Conservation (phyloP, 2,329 filamentous ascomycete species). For the Colletotrichum truncatum region DNA sequence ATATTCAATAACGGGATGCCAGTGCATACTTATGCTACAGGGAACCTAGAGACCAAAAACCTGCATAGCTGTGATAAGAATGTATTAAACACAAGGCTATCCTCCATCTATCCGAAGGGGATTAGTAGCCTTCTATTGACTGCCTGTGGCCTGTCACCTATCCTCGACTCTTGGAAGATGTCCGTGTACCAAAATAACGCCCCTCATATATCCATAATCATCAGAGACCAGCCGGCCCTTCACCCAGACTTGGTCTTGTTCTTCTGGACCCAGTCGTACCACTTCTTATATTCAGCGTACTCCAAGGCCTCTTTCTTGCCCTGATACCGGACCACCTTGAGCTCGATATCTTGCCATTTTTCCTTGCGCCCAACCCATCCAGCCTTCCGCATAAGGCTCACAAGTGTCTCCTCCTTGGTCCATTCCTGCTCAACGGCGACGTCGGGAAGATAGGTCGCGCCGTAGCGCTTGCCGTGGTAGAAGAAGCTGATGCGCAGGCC, state of each 20-base stretch:
- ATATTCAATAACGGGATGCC: not conserved
- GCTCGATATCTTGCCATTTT: constrained; percentile 80
- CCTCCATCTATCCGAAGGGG: constrained; percentile 11
- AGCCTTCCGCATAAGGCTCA: constrained; percentile 92
- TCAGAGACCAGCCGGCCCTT: not conserved
- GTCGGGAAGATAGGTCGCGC: constrained; percentile 91
- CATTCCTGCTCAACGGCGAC: constrained; percentile 93
- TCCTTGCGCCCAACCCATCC: constrained; percentile 87
- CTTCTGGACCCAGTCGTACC: constrained; percentile 76
- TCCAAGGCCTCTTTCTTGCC: constrained; percentile 78
- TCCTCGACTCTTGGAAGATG: not conserved
- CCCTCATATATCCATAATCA: not conserved
- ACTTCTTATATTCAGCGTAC: constrained; percentile 81
- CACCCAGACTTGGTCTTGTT: constrained; percentile 30
- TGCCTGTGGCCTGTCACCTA: not conserved
- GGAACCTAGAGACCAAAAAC: not conserved
- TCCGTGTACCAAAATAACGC: constrained; percentile 7
- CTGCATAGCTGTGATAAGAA: not conserved
- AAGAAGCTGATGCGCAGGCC: constrained; percentile 88
- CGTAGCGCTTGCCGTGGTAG: constrained; percentile 77
- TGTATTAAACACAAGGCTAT: constrained; percentile 18
- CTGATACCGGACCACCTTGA: constrained; percentile 86
- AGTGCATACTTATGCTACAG: not conserved
- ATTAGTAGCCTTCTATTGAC: constrained; percentile 9
- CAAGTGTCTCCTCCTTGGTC: constrained; percentile 90